Base-by-base conservation (phyloP, 768 basidiomycete genomes). In the Pleurotus pulmonarius region DNA sequence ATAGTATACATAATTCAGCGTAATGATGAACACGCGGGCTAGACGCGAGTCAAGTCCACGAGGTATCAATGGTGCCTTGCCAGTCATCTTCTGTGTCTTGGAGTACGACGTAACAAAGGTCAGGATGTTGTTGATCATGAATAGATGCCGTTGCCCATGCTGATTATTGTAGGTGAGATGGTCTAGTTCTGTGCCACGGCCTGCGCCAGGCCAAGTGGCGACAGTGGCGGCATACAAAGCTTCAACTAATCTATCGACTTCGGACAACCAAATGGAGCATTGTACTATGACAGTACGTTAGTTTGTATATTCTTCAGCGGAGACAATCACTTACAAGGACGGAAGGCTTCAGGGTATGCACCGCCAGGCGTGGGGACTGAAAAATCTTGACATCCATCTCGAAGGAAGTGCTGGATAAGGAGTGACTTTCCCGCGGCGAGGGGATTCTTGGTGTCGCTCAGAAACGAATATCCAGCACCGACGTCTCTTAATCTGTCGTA, bases 101-200 rank as follows among this genome's bases (percentile, higher is more conserved):
- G 55, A 47, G 25, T 65, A 66, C 0, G 38, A 55, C 0, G 55
- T 65, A 0, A 44, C 43, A 11, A 66, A 56, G 0, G 53, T 37
- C 2, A 65, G 20, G 1, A 52, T 25, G 2, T 65, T 59, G 4
- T 66, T 65, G 5, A 66, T 57, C 3, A 63, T 26, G 15, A 57
- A 65, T 0, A 65, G n/a, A 5, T 60, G 55, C 1, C 47, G 43
- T 0, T 46, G 38, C 0, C 57, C 58, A 2, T 26, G 1, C 13
- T 56, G 20, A 5, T 64, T 46, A 3, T 55, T 26, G 5, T 59
- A 58, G 11, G 48, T 29, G 5, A 66, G 29, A 18, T 61, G 57
- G 2, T 66, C 52, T 5, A 60, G 59, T 45, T 66, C 65, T 0
- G 56, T 62, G 2, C 63, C 65, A 0, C 56, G n/a, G 2, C 60